These are phyloP conservation scores for Malus sieversii DNA, from an alignment of 306 rosid species.

Conservation along the genomic window DNA sequence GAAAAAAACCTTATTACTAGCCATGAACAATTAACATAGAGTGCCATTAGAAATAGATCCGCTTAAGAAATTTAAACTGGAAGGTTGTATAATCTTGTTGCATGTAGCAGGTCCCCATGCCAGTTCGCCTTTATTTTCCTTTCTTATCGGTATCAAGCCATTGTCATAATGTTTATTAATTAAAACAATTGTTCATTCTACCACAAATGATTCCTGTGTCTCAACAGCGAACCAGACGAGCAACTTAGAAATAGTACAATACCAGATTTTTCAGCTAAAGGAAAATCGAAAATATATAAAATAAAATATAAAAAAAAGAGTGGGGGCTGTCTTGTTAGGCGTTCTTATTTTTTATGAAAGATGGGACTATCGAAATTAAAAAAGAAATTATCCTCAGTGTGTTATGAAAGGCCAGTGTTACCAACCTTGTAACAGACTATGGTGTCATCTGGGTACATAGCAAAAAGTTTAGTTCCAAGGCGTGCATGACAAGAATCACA, in stretches of 20 bases:
- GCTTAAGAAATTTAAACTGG: not conserved
- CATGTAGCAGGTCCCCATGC: not conserved
- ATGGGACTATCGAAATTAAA: not conserved
- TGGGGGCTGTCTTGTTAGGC: too few species aligned
- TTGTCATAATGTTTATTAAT: not conserved
- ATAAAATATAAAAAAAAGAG: too few species aligned
- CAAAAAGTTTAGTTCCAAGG: conserved; percentile 93
- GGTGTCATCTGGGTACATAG: conserved; percentile 96
- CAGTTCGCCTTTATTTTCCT: not conserved
- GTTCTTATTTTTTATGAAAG: not conserved
- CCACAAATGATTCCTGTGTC: not conserved
- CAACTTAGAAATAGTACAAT: not conserved
- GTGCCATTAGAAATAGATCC: not conserved
- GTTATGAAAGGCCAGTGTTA: conserved; percentile 9
- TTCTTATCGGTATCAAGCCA: not conserved
- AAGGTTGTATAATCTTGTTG: not conserved
- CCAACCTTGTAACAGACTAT: conserved; percentile 93
- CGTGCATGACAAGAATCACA: conserved; percentile 96
- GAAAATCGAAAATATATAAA: too few species aligned
- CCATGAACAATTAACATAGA: not conserved
- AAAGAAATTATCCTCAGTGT: not conserved
- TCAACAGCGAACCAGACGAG: not conserved
- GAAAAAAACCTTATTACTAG: not conserved
- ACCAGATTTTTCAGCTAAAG: not conserved
- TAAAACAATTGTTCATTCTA: not conserved